A percentile compares a stretch with the other conserved stretches of the same genome.
phyloP scores from a whole-genome alignment of 1,284 basidiomycete species.

The Schizophyllum amplum region DNA sequence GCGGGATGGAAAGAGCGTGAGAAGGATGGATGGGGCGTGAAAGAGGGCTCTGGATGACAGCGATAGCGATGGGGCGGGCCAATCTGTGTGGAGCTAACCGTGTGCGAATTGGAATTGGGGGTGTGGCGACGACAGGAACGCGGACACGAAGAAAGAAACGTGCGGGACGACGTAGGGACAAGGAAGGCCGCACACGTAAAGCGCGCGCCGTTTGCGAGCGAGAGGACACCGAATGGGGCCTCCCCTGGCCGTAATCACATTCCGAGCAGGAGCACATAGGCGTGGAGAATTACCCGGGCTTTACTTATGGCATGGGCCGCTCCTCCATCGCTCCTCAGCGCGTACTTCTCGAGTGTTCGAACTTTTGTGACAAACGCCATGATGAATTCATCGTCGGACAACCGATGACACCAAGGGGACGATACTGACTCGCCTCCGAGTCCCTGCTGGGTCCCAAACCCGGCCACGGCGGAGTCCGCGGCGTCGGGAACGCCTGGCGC shows the following conservation, averaged over 20 bases:
- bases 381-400: too few species aligned
- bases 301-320: neutral
- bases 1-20: neutral
- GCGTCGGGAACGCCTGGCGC: neutral
- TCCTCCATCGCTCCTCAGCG: neutral
- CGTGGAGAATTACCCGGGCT: neutral
- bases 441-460: too few species aligned
- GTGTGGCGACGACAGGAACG: neutral
- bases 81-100: neutral
- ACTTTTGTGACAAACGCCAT: too few species aligned
- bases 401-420: too few species aligned
- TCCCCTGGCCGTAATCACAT: neutral
- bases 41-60: neutral
- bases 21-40: neutral
- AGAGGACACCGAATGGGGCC: neutral
- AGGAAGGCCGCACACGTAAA: neutral
- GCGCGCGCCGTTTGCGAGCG: neutral
- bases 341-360: neutral
- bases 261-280: neutral
- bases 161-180: neutral
- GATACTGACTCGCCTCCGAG: too few species aligned
- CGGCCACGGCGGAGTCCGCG: neutral
- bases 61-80: neutral
- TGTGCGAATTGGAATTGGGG: neutral
- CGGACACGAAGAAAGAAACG: neutral